Conservation (phyloP, 768 basidiomycete species). For the Calocybe gangraenosa region DNA sequence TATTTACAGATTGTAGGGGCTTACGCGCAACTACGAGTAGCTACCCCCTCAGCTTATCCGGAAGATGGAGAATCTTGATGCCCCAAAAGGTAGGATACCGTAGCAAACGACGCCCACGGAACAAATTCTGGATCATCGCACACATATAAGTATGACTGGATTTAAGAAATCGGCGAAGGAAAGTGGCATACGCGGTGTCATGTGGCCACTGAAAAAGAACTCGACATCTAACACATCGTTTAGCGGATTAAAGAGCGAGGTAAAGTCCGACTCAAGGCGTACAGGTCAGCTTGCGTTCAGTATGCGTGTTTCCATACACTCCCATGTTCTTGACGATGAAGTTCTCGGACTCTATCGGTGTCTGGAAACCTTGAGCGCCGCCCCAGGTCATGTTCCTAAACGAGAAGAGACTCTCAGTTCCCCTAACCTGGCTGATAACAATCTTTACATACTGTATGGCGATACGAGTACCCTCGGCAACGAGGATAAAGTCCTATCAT, state of each 20-base stretch:
- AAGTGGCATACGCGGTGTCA: constrained; percentile 47
- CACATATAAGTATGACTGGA: not conserved
- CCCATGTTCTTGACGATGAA: constrained; percentile 64
- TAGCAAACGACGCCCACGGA: constrained; percentile 42
- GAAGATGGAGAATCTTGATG: constrained; percentile 42
- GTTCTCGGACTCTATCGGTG: constrained; percentile 52
- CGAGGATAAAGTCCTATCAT: constrained; percentile 34
- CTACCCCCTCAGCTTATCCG: not conserved
- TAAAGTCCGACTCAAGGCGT: constrained; percentile 14
- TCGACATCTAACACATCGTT: constrained; percentile 39
- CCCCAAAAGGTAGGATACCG: constrained; percentile 40
- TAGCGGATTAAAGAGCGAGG: not conserved
- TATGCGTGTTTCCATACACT: constrained; percentile 55
- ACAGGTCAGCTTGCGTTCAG: constrained; percentile 67
- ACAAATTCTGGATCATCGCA: constrained; percentile 37
- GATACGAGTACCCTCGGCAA: constrained; percentile 47
- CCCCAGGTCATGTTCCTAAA: constrained; percentile 48
- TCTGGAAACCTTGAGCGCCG: constrained; percentile 65
- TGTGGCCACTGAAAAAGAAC: constrained; percentile 55
- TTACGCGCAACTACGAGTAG: too few relatives aligned
- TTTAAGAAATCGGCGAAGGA: constrained; percentile 1
- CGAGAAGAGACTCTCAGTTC: not conserved
- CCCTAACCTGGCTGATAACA: not conserved
- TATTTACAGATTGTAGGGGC: not conserved
- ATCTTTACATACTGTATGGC: constrained; percentile 41